phyloP scores from a whole-genome alignment of 2,329 filamentous ascomycete genomes.

The Trichoderma cornu-damae region DNA sequence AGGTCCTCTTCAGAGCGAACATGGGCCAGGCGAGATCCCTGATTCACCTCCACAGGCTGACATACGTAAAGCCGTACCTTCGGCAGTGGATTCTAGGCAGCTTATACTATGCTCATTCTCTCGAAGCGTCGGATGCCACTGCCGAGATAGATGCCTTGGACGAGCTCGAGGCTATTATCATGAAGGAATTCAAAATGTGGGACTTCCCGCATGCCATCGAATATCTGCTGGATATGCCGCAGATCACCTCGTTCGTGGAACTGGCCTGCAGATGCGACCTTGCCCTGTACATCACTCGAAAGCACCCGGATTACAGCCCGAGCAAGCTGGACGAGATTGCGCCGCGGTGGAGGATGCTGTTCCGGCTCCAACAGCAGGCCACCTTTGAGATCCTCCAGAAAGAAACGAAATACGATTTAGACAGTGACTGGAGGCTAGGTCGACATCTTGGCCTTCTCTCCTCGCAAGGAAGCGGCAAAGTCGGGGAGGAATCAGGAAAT shows the following conservation, averaged over 20 bases:
- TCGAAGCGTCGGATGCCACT: background rate
- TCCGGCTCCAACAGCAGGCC: background rate
- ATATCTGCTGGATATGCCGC: background rate
- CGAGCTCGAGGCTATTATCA: slow-evolving; percentile 1
- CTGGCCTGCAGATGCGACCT: slow-evolving; percentile 8
- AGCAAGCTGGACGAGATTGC: background rate
- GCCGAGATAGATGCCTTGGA: background rate
- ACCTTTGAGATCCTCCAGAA: background rate
- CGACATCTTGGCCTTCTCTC: background rate
- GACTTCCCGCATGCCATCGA: slow-evolving; percentile 2
- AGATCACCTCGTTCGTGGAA: background rate
- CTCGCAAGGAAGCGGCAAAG: background rate
- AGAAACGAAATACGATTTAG: background rate
- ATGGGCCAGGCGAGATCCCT: slow-evolving; percentile 1
- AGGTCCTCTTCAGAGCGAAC: background rate
- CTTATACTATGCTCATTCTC: slow-evolving; percentile 5
- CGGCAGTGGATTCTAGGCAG: slow-evolving; percentile 7
- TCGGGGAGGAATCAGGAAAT: background rate
- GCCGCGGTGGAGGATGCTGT: background rate
- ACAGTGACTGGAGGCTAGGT: background rate
- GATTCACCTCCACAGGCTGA: background rate
- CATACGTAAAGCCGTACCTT: background rate
- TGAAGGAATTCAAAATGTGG: background rate
- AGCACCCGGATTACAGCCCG: background rate
- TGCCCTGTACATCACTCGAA: background rate